phyloP scores from a whole-genome alignment of 1,139 yeast genomes.

The Pneumocystis jirovecii region DNA sequence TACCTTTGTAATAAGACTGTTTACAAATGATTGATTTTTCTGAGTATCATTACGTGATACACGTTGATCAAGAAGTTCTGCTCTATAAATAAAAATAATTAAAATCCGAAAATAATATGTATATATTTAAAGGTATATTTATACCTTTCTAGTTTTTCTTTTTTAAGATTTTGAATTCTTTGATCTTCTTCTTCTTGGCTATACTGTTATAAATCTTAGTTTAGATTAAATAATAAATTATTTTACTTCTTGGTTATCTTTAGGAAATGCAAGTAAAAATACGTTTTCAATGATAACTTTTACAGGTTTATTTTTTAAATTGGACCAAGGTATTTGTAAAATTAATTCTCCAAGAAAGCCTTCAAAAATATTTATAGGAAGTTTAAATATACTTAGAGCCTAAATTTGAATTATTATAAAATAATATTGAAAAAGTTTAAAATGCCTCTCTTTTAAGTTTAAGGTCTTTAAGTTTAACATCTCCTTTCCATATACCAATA shows the following conservation, averaged over 20 bases:
- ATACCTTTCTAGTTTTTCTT: constrained; percentile 51
- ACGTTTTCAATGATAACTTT: constrained; percentile 81
- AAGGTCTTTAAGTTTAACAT: constrained; percentile 68
- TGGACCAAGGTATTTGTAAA: constrained; percentile 93
- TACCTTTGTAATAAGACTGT: constrained; percentile 61
- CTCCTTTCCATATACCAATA: constrained; percentile 97
- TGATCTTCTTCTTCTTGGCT: constrained; percentile 52
- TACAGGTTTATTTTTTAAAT: constrained; percentile 82
- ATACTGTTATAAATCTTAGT: constrained; percentile 24
- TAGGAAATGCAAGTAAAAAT: constrained; percentile 67
- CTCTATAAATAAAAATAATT: constrained; percentile 6
- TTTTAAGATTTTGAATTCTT: constrained; percentile 52
- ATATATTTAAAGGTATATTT: constrained; percentile 30
- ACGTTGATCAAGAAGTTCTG: constrained; percentile 24
- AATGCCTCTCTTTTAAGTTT: constrained; percentile 52
- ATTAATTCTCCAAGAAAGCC: constrained; percentile 87
- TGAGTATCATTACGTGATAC: constrained; percentile 33
- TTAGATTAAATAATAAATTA: constrained; percentile 15
- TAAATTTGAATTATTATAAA: background rate
- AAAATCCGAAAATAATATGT: background rate
- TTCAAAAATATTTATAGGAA: constrained; percentile 79
- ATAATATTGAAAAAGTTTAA: background rate
- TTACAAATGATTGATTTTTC: constrained; percentile 67
- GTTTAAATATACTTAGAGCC: constrained; percentile 67
- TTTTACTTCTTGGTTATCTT: constrained; percentile 26